Percentiles rank a stretch among this genome's conserved stretches.
Evolutionary conservation across 2,329 filamentous ascomycete species (phyloP).

Genomic region (Fusarium sp.): DNA sequence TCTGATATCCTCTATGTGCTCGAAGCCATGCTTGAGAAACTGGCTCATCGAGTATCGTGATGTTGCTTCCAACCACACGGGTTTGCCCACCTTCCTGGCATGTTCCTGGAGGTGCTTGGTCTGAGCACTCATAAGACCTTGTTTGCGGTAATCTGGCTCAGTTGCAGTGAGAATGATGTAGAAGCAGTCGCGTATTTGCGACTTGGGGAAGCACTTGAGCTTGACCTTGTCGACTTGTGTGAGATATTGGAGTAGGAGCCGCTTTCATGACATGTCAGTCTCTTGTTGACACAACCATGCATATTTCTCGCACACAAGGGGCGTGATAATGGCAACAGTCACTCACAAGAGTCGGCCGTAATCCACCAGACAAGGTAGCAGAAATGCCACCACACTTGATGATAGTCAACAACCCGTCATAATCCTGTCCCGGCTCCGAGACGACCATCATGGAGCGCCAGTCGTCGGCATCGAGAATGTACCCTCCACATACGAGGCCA

Average conservation of each 20-base stretch:
- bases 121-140: conserved; percentile 11
- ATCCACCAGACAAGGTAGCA: conserved; percentile 13
- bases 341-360: conserved; percentile 15
- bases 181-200: conserved; percentile 11
- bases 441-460: conserved; percentile 26
- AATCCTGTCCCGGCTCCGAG: conserved; percentile 20
- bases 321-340: too few relatives aligned
- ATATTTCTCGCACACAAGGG: neutral
- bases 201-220: conserved; percentile 2
- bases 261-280: conserved; percentile 3
- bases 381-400: conserved; percentile 8
- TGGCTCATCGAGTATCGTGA: conserved; percentile 20
- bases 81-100: conserved; percentile 12
- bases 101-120: neutral
- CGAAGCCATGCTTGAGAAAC: conserved; percentile 13
- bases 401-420: conserved; percentile 8
- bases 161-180: conserved; percentile 19
- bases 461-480: conserved; percentile 12
- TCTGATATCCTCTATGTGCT: conserved; percentile 19
- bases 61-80: conserved; percentile 21
- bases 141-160: conserved; percentile 1
- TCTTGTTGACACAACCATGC: too few relatives aligned
- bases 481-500: conserved; percentile 5
- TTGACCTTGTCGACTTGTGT: conserved; percentile 7
- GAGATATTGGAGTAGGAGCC: conserved; percentile 11